Evolutionary conservation across 495 filamentous ascomycete species (phyloP), one percentile per base, ranked within the genome.

Genomic region (Hapsidospora chrysogenum): DNA sequence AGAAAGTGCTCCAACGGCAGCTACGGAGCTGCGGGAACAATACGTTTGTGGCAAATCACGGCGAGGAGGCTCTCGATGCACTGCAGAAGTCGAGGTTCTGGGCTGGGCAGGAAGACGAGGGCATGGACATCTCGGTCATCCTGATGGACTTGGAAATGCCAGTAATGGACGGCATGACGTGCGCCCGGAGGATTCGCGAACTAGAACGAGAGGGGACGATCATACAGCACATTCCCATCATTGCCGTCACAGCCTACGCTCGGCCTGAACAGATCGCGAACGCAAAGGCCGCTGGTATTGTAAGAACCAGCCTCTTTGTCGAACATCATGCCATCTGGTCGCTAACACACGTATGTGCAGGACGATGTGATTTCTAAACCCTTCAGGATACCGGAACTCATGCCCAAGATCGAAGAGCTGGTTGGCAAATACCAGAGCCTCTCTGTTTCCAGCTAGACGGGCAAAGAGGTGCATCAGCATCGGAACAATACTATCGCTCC

Each of bases 121-220:
- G 48, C 7, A 39, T 43, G 13, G 53, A 66, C 38, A 60, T 84
- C 3, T 71, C 70, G 32, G 68, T 85, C 29, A 70, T 86, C 14
- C 49, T 86, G 10, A 85, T 85, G 81, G 83, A 89, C 42, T 64
- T 84, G 36, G 81, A 86, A 47, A 87, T 87, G 83, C 82, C 82
- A 0, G 66, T 86, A 17, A 86, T 87, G 81, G 79, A 86, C 48
- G 83, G 83, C 35, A 68, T 78, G 46, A 72, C 67, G n/a, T 81
- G 80, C 36, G 74, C 79, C 11, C 54, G 61, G 23, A 66, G 64
- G 38, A 85, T 92, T 33, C 65, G 83, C 1, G 60, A 72, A 41
- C 58, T 79, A 39, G 76, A 83, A 45, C 41, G 38, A 27, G 43
- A 54, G 36, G 72, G 68, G 3, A 53, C 52, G 38, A 63, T 68